A percentile compares a stretch with the other conserved stretches of the same genome.
phyloP scores from a whole-genome alignment of 2,329 filamentous ascomycete species.

The Trichoderma brevicompactum region DNA sequence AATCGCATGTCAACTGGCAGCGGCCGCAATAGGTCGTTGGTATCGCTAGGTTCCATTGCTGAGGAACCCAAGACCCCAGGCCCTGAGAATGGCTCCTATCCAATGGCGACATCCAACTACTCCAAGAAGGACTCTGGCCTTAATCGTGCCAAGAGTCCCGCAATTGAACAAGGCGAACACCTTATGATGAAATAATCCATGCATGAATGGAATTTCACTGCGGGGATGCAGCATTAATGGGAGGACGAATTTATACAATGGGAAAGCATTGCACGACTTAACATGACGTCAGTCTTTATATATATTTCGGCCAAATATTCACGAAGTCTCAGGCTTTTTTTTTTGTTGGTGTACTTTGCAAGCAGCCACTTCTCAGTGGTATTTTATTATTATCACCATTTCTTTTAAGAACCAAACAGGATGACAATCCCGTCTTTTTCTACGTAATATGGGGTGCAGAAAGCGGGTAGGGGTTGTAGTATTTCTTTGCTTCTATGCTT shows the following conservation, averaged over 20 bases:
- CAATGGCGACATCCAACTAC: slow-evolving; percentile 12
- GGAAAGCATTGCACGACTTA: neutral
- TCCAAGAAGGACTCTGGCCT: slow-evolving; percentile 30
- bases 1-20: slow-evolving; percentile 42
- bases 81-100: slow-evolving; percentile 2
- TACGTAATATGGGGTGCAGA: neutral
- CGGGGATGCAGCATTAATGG: neutral
- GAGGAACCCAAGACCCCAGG: slow-evolving; percentile 46
- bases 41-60: slow-evolving; percentile 52
- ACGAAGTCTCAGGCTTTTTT: neutral
- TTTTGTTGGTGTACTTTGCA: neutral
- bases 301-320: neutral
- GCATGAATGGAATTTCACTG: neutral
- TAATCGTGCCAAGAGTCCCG: slow-evolving; percentile 32
- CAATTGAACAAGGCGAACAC: slow-evolving; percentile 49
- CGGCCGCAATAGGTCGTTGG: slow-evolving; percentile 44
- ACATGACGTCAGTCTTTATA: slow-evolving; percentile 6
- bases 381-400: neutral
- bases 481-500: neutral
- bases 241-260: slow-evolving; percentile 14
- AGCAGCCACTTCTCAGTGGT: neutral
- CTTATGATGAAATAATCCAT: slow-evolving; percentile 40
- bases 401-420: neutral
- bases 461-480: neutral
- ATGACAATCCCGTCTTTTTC: neutral